phyloP scores from a whole-genome alignment of 202 grass and related monocot species.

The Zizania palustris region DNA sequence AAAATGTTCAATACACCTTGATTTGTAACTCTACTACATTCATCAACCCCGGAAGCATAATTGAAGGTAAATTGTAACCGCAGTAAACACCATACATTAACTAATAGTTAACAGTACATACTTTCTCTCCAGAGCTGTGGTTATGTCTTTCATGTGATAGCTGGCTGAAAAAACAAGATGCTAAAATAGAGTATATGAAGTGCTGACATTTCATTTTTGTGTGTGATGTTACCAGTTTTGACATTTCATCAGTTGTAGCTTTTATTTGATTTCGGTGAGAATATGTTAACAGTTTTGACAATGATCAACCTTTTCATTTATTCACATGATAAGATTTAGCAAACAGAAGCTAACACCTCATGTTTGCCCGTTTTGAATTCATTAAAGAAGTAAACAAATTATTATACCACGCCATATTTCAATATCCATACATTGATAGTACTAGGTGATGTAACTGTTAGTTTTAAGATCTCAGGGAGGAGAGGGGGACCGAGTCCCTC shows the following conservation, averaged over 20 bases:
- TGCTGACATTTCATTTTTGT: background rate
- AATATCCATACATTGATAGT: slow-evolving; percentile 3
- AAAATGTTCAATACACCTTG: too few species aligned
- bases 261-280: background rate
- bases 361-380: too few species aligned
- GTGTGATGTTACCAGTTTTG: background rate
- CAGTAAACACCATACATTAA: too few species aligned
- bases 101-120: background rate
- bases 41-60: too few species aligned
- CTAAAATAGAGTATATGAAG: background rate
- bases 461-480: too few species aligned
- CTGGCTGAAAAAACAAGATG: background rate
- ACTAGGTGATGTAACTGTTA: too few species aligned
- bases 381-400: background rate
- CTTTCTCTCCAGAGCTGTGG: background rate
- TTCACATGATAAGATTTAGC: background rate
- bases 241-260: background rate
- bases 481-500: too few species aligned
- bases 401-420: background rate
- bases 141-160: slow-evolving; percentile 1
- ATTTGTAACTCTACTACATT: too few species aligned
- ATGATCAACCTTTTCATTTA: background rate
- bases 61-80: too few species aligned
- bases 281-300: slow-evolving; percentile 3
- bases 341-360: slow-evolving; percentile 1